Conservation (phyloP, 2,329 filamentous ascomycete genomes). For the Xylariaceae sp. region DNA sequence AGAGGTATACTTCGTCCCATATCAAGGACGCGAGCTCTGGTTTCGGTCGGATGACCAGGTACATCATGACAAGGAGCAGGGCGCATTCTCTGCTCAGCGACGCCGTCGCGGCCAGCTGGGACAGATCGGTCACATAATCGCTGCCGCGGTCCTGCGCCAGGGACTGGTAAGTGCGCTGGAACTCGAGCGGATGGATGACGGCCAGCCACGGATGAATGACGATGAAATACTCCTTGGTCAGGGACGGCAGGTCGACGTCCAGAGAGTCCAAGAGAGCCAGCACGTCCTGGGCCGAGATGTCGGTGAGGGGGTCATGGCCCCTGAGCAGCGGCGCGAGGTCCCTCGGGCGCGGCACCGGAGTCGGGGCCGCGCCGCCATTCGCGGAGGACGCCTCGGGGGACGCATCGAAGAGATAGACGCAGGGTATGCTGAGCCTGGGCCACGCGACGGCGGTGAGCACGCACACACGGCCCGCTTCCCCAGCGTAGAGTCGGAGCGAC, state of each 20-base stretch:
- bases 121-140: neutral
- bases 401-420: neutral
- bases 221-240: neutral
- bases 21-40: neutral
- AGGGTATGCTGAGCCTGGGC: neutral
- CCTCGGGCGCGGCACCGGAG: neutral
- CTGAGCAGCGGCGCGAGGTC: neutral
- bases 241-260: neutral
- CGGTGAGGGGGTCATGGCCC: neutral
- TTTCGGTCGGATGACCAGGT: neutral
- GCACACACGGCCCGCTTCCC: no score
- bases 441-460: no score
- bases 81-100: neutral
- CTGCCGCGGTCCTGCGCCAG: neutral
- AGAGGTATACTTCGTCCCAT: neutral
- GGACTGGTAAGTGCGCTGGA: neutral
- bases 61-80: neutral
- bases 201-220: slow-evolving; percentile 1
- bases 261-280: neutral
- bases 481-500: no score
- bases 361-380: neutral
- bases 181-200: neutral
- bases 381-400: neutral
- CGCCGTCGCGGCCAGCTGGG: neutral
- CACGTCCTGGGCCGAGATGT: neutral